A percentile compares a stretch with the other conserved stretches of the same genome.
phyloP scores from a whole-genome alignment of 331 rosid genomes.

The Pyrus hybrid region DNA sequence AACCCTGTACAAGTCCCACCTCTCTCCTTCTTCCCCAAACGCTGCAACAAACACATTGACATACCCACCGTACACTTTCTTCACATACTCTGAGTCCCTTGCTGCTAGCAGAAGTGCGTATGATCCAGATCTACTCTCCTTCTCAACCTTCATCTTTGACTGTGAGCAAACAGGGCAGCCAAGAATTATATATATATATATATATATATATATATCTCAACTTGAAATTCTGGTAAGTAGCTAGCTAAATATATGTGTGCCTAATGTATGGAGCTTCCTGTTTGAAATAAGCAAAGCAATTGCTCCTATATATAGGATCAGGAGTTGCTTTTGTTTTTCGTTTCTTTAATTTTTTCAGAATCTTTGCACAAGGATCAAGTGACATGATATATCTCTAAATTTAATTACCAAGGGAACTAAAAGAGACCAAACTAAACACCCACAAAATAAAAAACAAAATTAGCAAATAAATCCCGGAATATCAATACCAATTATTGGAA shows the following conservation, averaged over 20 bases:
- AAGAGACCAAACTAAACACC: no score
- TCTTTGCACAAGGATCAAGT: no score
- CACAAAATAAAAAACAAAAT: neutral
- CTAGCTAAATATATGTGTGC: no score
- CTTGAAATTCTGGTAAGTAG: no score
- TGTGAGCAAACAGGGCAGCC: neutral
- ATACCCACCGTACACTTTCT: constrained; percentile 53
- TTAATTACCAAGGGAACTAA: no score
- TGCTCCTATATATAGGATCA: neutral
- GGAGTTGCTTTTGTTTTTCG: neutral
- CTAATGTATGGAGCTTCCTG: neutral
- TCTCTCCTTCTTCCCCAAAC: constrained; percentile 59
- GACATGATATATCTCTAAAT: no score
- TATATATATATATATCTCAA: no score
- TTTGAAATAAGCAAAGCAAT: neutral
- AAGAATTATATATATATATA: no score
- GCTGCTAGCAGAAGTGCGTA: constrained; percentile 47
- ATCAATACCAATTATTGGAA: neutral
- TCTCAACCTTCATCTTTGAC: neutral
- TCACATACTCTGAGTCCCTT: constrained; percentile 49
- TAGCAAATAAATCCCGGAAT: neutral
- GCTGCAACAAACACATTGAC: constrained; percentile 39
- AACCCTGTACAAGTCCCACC: constrained; percentile 54
- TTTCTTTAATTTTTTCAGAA: no score
- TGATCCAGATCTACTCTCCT: constrained; percentile 13